Evolutionary conservation across 2,329 filamentous ascomycete species (phyloP), one percentile per base, ranked within the genome.

Genomic region (Ceratocystis cubensis): DNA sequence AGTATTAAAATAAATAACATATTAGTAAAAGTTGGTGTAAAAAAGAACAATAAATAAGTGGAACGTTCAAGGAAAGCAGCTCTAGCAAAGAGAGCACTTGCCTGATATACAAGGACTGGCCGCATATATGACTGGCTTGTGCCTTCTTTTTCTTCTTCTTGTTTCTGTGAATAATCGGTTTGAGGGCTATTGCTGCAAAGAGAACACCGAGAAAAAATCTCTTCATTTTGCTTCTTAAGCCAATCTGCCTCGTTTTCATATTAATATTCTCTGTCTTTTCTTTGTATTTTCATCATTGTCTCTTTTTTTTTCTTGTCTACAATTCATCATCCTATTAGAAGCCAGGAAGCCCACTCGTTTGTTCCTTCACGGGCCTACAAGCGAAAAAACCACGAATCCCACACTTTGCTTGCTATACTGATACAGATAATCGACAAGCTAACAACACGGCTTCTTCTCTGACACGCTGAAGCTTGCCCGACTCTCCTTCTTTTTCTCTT

Each of bases 251-350:
- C 10, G 61, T 65, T 68, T 56, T 69, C 63, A 30, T 53, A 67
- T 61, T 65, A 45, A 61, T 65, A 66, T 65, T 59, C 62, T 61
- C 64, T 44, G 15, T 46, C 68, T 64, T 46, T 45, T 37, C 45
- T 33, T 41, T 28, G 22, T 48, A 48, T 46, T 65, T 59, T 25
- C 33, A 30, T 20, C 15, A 5, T 50, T 56, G 15, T 33, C 22
- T 57, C 53, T 45, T 63, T 61, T 56, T 56, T 48, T 30, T 30
- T 44, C 45, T 57, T 57, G 33, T 61, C 44, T 20, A 28, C 57
- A 48, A 53, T 63, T 63, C 20, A 33, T 63, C 22, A 48, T 63
- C 56, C 56, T 59, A 59, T 59, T 30, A 59, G 56, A 59, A 59
- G 28, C 56, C 17, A 25, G 10, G 37, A 41, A 41, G 37, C 10